Percentiles rank a stretch among this genome's conserved stretches.
Evolutionary conservation across 352 stramenopile genomes (phyloP).

Genomic region (Globisporangium iwayamae): DNA sequence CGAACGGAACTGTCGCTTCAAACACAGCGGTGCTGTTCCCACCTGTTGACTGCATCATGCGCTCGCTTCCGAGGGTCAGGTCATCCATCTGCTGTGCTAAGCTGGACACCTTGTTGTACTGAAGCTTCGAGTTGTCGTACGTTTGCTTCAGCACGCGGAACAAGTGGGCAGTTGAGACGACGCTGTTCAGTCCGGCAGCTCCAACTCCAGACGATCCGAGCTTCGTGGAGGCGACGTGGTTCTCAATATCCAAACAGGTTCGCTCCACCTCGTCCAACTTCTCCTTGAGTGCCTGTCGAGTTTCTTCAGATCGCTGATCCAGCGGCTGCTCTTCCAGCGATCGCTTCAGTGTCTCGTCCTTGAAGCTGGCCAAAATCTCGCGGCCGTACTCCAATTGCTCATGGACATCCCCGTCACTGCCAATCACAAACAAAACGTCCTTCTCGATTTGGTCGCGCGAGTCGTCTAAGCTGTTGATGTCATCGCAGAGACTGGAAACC

Average conservation of each 20-base stretch:
- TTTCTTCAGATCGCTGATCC: slow-evolving; percentile 61
- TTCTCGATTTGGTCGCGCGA: slow-evolving; percentile 62
- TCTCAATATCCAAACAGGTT: slow-evolving; percentile 49
- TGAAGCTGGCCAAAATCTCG: slow-evolving; percentile 67
- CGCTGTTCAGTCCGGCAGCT: slow-evolving; percentile 4
- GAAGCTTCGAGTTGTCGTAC: slow-evolving; percentile 69
- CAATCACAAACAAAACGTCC: slow-evolving; percentile 72
- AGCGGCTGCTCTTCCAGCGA: slow-evolving; percentile 67
- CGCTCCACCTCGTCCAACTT: slow-evolving; percentile 52
- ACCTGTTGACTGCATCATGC: slow-evolving; percentile 20
- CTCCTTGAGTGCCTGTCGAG: slow-evolving; percentile 35
- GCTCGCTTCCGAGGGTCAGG: slow-evolving; percentile 38
- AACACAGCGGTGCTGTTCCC: slow-evolving; percentile 16
- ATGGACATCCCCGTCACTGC: slow-evolving; percentile 71
- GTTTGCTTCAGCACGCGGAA: slow-evolving; percentile 73
- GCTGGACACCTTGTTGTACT: slow-evolving; percentile 64
- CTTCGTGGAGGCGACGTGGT: slow-evolving; percentile 36
- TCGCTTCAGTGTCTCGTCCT: slow-evolving; percentile 56
- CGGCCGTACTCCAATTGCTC: slow-evolving; percentile 68
- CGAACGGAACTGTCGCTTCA: slow-evolving; percentile 17
- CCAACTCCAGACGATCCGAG: slow-evolving; percentile 18
- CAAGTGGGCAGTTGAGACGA: slow-evolving; percentile 41
- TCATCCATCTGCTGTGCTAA: slow-evolving; percentile 51
- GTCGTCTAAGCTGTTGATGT: slow-evolving; percentile 58
- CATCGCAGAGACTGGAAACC: slow-evolving; percentile 37